Percentiles rank a stretch among this genome's conserved stretches.
Evolutionary conservation across 2,329 filamentous ascomycete species (phyloP).

Genomic region (Trichoderma sp.): DNA sequence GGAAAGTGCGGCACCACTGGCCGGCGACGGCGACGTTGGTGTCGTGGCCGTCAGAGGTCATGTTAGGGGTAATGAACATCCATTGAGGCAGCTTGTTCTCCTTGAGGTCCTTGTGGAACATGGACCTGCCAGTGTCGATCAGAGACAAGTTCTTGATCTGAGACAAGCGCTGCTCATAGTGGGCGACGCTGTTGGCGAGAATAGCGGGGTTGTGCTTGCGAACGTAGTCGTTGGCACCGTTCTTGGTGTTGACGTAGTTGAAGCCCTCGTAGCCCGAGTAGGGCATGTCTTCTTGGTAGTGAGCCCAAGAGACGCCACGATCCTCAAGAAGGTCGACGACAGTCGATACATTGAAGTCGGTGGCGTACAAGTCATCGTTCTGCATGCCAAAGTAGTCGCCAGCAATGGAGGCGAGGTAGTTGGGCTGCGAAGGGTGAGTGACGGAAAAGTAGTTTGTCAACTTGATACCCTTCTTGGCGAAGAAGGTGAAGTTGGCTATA

Average conservation of each 20-base stretch:
- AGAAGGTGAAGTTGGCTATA: conserved; percentile 37
- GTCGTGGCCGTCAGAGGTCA: conserved; percentile 79
- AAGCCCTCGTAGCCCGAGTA: conserved; percentile 72
- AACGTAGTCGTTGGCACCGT: conserved; percentile 73
- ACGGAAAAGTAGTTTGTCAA: conserved; percentile 56
- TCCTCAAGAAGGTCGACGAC: conserved; percentile 70
- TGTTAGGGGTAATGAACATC: conserved; percentile 74
- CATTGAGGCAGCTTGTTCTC: conserved; percentile 69
- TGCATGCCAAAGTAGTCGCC: conserved; percentile 76
- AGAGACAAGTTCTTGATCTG: conserved; percentile 72
- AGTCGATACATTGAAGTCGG: conserved; percentile 65
- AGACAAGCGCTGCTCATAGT: conserved; percentile 61
- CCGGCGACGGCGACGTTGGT: conserved; percentile 70
- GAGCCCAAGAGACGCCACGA: conserved; percentile 67
- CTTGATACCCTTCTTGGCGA: conserved; percentile 40
- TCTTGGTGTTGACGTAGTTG: conserved; percentile 66
- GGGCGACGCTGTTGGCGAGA: conserved; percentile 67
- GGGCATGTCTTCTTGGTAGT: conserved; percentile 79
- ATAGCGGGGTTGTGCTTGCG: conserved; percentile 77
- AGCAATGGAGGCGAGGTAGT: conserved; percentile 70
- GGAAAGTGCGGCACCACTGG: conserved; percentile 67
- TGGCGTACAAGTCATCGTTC: conserved; percentile 65
- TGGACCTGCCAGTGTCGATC: conserved; percentile 47
- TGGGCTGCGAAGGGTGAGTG: conserved; percentile 75
- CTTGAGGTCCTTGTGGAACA: conserved; percentile 70